Percentiles rank a stretch among this genome's conserved stretches.
phyloP scores from a whole-genome alignment of 1,284 basidiomycete species.

The Cryptococcus wingfieldii region DNA sequence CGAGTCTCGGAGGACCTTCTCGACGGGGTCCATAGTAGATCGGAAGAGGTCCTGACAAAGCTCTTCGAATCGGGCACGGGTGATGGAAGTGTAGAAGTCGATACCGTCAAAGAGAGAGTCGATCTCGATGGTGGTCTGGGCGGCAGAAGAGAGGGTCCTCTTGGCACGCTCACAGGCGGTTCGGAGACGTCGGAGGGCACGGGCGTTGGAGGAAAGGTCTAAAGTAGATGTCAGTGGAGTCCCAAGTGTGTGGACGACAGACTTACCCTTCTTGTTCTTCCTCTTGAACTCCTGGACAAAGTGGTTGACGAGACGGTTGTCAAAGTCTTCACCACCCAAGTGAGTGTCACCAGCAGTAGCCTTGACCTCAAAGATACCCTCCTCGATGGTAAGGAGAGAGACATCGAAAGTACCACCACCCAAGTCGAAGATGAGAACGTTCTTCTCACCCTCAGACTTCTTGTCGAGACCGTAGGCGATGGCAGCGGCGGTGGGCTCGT shows the following conservation, averaged over 20 bases:
- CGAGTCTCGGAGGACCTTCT: constrained; percentile 96
- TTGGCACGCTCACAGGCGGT: constrained; percentile 99
- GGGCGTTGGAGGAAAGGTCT: constrained; percentile 84
- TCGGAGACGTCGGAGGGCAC: constrained; percentile 94
- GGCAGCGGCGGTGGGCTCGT: constrained; percentile 97
- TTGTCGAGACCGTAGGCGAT: constrained; percentile 93
- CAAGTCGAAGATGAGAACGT: constrained; percentile 97
- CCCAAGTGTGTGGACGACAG: not conserved
- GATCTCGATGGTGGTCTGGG: constrained; percentile 96
- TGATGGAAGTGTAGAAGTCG: constrained; percentile 98
- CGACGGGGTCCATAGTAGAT: constrained; percentile 92
- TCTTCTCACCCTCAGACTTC: constrained; percentile 72
- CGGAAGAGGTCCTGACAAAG: constrained; percentile 97
- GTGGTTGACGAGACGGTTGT: constrained; percentile 97
- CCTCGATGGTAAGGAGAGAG: constrained; percentile 93
- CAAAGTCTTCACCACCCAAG: constrained; percentile 98
- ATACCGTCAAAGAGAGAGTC: constrained; percentile 97
- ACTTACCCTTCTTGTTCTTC: constrained; percentile 70
- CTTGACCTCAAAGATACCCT: constrained; percentile 99
- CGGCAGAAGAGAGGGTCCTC: constrained; percentile 93
- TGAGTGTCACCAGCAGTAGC: constrained; percentile 99
- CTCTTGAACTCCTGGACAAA: constrained; percentile 98
- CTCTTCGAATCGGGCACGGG: constrained; percentile 98
- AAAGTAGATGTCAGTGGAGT: not conserved
- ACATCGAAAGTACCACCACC: constrained; percentile 99